Percentiles rank a stretch among this genome's conserved stretches.
Evolutionary conservation across 78 protist species (phyloP).

Genomic region (Tieghemostelium lacteum): DNA sequence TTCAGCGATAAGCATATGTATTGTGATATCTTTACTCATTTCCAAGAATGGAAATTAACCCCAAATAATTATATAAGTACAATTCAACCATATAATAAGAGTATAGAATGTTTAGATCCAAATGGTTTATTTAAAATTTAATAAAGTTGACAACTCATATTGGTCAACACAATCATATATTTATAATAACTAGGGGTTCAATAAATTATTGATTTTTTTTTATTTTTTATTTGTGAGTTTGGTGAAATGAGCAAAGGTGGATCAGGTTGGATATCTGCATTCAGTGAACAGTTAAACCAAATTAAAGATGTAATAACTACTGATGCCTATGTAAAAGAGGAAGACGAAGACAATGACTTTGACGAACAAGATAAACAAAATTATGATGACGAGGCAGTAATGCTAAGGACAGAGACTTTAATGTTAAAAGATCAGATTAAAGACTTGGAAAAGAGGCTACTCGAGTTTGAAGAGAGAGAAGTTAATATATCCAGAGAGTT

Average conservation of each 20-base stretch:
- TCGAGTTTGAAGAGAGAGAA: constrained; percentile 50
- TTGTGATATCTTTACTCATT: no score
- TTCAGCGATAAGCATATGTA: no score
- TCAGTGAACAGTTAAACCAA: constrained; percentile 60
- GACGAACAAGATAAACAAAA: not conserved
- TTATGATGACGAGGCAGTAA: constrained; percentile 25
- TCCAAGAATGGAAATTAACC: no score
- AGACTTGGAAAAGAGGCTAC: constrained; percentile 38
- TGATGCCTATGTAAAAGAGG: constrained; percentile 7
- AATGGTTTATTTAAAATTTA: no score
- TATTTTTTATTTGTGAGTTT: no score
- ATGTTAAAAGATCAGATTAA: constrained; percentile 21
- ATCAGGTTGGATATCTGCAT: constrained; percentile 48
- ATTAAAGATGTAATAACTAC: constrained; percentile 70
- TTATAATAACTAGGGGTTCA: no score
- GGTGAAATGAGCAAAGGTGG: not conserved
- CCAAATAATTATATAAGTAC: no score
- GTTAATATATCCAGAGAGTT: constrained; percentile 46
- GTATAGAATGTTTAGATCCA: no score
- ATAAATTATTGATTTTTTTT: no score
- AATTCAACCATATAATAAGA: no score
- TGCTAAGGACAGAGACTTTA: constrained; percentile 42
- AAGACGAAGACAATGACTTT: not conserved
- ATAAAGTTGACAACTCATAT: no score
- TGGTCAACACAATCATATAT: no score